Conservation (phyloP, 768 basidiomycete species). For the Hypholoma fasciculare region DNA sequence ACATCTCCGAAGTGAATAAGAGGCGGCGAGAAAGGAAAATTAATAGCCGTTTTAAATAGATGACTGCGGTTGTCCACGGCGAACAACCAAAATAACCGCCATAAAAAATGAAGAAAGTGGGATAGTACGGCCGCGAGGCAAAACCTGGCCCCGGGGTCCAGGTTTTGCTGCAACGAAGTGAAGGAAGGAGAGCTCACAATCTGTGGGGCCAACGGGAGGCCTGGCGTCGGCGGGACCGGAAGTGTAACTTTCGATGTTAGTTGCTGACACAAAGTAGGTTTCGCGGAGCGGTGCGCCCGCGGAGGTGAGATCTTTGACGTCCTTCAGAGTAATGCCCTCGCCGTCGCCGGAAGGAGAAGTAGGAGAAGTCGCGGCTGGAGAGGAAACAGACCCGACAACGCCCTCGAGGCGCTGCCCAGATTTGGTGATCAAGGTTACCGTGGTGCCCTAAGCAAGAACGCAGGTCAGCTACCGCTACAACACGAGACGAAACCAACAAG, state of each 20-base stretch:
- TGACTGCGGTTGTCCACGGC: no score
- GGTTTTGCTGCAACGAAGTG: not conserved
- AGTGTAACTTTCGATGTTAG: slow-evolving; percentile 72
- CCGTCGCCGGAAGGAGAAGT: slow-evolving; percentile 68
- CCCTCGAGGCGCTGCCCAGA: slow-evolving; percentile 74
- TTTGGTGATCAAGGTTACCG: slow-evolving; percentile 75
- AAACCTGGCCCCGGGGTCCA: not conserved
- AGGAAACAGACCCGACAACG: slow-evolving; percentile 37
- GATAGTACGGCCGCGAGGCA: not conserved
- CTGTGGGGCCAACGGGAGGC: slow-evolving; percentile 65
- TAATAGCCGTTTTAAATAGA: no score
- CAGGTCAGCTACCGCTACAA: not conserved
- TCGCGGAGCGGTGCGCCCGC: slow-evolving; percentile 74
- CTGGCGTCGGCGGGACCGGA: slow-evolving; percentile 76
- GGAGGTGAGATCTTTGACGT: slow-evolving; percentile 70
- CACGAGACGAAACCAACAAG: not conserved
- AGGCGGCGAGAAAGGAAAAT: no score
- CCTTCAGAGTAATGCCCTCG: slow-evolving; percentile 76
- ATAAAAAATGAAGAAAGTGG: slow-evolving; percentile 2
- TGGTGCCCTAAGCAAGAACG: slow-evolving; percentile 58
- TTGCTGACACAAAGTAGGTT: slow-evolving; percentile 63
- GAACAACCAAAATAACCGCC: no score
- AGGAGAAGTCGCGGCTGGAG: slow-evolving; percentile 7
- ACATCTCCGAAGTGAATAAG: no score
- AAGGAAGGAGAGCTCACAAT: slow-evolving; percentile 49